Evolutionary conservation across 805 yeast genomes (phyloP).

Genomic region (Nakazawaea ambrosiae): DNA sequence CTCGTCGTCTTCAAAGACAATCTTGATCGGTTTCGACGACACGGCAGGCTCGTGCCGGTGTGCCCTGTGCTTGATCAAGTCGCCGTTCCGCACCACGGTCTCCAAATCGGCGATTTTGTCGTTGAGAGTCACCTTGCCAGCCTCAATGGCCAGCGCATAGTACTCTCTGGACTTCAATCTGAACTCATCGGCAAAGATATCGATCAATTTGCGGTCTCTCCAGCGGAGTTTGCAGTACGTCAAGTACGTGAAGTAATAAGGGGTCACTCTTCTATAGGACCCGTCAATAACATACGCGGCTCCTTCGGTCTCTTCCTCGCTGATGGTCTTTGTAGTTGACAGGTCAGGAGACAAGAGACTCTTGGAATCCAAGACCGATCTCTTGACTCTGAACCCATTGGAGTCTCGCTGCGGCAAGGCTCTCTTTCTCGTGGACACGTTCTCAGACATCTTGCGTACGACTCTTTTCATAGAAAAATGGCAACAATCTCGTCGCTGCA

Average conservation of each 20-base stretch:
- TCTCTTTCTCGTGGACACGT: conserved; percentile 10
- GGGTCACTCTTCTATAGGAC: conserved; percentile 63
- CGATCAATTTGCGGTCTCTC: conserved; percentile 77
- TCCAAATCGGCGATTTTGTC: conserved; percentile 56
- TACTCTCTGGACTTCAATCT: conserved; percentile 67
- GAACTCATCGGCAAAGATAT: conserved; percentile 79
- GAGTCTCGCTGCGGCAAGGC: conserved; percentile 28
- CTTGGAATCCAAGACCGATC: conserved; percentile 34
- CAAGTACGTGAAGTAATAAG: conserved; percentile 83
- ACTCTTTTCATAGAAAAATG: neutral
- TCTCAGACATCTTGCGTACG: conserved; percentile 1
- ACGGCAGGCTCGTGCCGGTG: conserved; percentile 94
- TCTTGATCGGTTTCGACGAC: conserved; percentile 46
- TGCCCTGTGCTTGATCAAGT: conserved; percentile 65
- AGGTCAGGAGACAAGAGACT: conserved; percentile 35
- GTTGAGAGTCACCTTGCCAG: conserved; percentile 74
- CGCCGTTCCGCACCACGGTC: conserved; percentile 72
- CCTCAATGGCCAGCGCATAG: conserved; percentile 45
- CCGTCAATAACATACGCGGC: conserved; percentile 53
- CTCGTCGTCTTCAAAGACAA: conserved; percentile 69
- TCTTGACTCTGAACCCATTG: conserved; percentile 40
- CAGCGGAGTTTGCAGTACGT: conserved; percentile 90
- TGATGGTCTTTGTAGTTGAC: conserved; percentile 26
- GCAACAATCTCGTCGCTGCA: too few species aligned
- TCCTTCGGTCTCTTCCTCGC: conserved; percentile 53